These are phyloP conservation scores for Lolium rigidum DNA, from an alignment of 176 grass and related monocot genomes.

Conservation along the genomic window DNA sequence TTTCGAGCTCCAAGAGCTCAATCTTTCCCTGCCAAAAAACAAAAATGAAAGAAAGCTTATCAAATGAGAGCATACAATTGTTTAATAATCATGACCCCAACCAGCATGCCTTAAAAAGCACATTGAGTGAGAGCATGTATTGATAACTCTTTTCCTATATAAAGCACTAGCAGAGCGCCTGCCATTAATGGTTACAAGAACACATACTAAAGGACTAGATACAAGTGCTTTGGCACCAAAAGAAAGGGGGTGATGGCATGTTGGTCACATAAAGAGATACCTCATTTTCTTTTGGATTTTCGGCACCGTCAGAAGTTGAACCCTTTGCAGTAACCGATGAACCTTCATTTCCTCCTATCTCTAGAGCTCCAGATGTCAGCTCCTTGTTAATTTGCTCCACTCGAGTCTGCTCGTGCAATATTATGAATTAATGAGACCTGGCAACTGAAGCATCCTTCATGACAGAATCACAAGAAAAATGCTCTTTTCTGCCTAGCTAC, in stretches of 20 bases:
- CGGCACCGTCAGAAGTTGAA: constrained; percentile 47
- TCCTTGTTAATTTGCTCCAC: constrained; percentile 86
- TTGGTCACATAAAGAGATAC: constrained; percentile 48
- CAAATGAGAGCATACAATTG: constrained; percentile 24
- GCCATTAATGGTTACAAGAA: neutral
- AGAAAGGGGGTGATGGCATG: neutral
- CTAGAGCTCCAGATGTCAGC: constrained; percentile 63
- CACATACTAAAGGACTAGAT: constrained; percentile 3
- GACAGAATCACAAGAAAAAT: constrained; percentile 66
- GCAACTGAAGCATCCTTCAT: constrained; percentile 68
- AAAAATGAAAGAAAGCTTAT: constrained; percentile 9
- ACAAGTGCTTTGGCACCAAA: neutral
- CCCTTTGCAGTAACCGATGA: constrained; percentile 46
- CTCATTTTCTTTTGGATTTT: constrained; percentile 55
- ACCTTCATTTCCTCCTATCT: constrained; percentile 52
- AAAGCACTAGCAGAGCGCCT: neutral
- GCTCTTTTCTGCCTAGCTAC: constrained; percentile 22
- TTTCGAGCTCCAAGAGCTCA: constrained; percentile 80
- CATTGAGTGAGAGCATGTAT: neutral
- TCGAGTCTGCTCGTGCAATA: constrained; percentile 85
- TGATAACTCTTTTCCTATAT: neutral
- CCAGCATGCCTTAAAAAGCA: neutral
- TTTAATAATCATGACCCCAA: neutral
- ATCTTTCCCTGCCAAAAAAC: constrained; percentile 52
- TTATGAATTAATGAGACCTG: constrained; percentile 81